A percentile compares a stretch with the other conserved stretches of the same genome.
phyloP scores from a whole-genome alignment of 2,329 filamentous ascomycete genomes.

The Cytospora chrysosperma region DNA sequence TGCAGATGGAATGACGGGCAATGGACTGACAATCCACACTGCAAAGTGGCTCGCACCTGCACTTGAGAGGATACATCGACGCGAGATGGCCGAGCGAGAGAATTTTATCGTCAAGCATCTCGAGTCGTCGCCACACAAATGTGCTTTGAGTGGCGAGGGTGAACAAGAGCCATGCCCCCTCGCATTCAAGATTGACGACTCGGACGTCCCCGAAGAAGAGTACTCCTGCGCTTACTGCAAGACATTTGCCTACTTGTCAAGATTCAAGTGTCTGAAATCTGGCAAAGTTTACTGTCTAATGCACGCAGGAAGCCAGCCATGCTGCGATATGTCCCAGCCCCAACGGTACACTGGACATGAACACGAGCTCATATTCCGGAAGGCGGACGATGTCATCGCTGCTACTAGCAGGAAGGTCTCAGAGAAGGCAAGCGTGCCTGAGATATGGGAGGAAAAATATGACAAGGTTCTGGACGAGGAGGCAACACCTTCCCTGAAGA shows the following conservation, averaged over 20 bases:
- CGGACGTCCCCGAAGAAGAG: constrained; percentile 83
- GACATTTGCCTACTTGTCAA: constrained; percentile 84
- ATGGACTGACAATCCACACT: constrained; percentile 71
- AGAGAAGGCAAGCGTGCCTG: constrained; percentile 83
- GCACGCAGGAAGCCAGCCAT: constrained; percentile 78
- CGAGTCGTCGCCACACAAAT: constrained; percentile 52
- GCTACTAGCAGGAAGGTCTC: constrained; percentile 70
- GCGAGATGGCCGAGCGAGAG: constrained; percentile 68
- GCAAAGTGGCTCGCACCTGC: constrained; percentile 95
- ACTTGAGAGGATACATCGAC: constrained; percentile 71
- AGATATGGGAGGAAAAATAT: constrained; percentile 88
- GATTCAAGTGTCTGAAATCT: constrained; percentile 80
- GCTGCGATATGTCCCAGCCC: constrained; percentile 68
- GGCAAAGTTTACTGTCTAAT: constrained; percentile 80
- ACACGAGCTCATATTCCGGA: constrained; percentile 76
- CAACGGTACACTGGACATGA: constrained; percentile 68
- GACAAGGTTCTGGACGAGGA: constrained; percentile 81
- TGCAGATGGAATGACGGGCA: constrained; percentile 70
- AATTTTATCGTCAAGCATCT: constrained; percentile 67
- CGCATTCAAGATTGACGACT: constrained; percentile 64
- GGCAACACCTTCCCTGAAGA: constrained; percentile 80
- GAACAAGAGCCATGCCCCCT: constrained; percentile 57
- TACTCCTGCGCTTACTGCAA: constrained; percentile 93
- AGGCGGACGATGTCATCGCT: constrained; percentile 68
- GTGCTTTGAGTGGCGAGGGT: constrained; percentile 46